phyloP scores from a whole-genome alignment of 371 early-diverging fungal species.

The Fennellomyces sp. region DNA sequence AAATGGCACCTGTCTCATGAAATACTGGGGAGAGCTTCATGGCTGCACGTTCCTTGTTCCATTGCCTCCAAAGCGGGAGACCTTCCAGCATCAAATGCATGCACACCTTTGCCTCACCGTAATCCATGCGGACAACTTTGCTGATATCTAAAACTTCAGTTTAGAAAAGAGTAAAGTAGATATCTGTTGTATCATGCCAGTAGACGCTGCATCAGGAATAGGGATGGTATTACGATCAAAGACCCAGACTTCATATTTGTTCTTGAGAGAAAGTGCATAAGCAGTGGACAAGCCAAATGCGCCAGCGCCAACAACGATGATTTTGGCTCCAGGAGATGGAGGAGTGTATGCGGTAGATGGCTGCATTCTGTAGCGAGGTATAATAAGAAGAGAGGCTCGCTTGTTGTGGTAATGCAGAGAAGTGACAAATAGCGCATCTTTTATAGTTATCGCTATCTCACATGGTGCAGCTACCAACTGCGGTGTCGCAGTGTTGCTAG shows the following conservation, averaged over 20 bases:
- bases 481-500: no score
- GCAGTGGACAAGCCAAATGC: constrained; percentile 58
- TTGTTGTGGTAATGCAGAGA: not conserved
- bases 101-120: constrained; percentile 38
- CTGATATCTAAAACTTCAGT: constrained; percentile 36
- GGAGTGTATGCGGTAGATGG: constrained; percentile 6
- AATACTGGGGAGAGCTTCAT: constrained; percentile 29
- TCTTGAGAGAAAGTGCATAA: constrained; percentile 32
- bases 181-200: constrained; percentile 19
- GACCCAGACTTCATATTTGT: constrained; percentile 36
- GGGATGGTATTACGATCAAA: constrained; percentile 48
- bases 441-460: not conserved
- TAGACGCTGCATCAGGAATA: constrained; percentile 47
- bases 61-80: constrained; percentile 45
- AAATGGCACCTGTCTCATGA: constrained; percentile 43
- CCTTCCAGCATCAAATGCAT: constrained; percentile 44
- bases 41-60: constrained; percentile 48
- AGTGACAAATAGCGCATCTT: not conserved
- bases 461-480: not conserved
- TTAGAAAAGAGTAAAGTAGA: not conserved
- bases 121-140: constrained; percentile 55
- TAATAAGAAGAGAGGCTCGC: no score
- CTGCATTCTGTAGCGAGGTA: no score
- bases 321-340: constrained; percentile 28
- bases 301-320: constrained; percentile 58